Evolutionary conservation across 768 basidiomycete genomes (phyloP), one percentile per base, ranked within the genome.

Genomic region (Rubroboletus pulcherrimus): DNA sequence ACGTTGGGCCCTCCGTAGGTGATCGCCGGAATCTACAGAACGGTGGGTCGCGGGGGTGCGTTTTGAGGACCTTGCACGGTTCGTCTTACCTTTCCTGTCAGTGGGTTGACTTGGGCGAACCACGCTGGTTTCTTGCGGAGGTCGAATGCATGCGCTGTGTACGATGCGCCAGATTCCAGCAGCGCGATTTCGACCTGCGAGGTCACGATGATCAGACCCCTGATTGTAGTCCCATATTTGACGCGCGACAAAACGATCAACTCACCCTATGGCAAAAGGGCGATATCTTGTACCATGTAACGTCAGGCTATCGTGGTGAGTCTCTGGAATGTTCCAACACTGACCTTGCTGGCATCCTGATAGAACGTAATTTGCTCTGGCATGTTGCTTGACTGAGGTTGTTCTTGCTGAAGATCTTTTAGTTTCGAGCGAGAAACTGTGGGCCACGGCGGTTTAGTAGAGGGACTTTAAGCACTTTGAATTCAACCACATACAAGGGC

Each of bases 41-140:
- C 21, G 15, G 19, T 17, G n/a, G 40, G 12, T 0, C 15, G 12
- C 4, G 9, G 21, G 7, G 4, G 3, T 35, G 26, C 4, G 26
- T 29, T 29, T 11, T 6, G 43, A 39, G 10, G 15, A 19, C 8
- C 4, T 19, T 39, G 17, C 17, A 9, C 12, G 1, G 5, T 19
- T 10, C n/a, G 7, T 35, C 38, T 63, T 65, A 84, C 85, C 77
- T 85, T 87, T 69, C 80, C 80, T 2, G 59, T 61, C 0, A 78
- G 78, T 0, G 85, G 81, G 64, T 87, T 89, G 24, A 85, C 77
- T 54, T 81, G 75, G 0, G 80, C 74, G 62, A 84, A 87, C 85
- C 85, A 87, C 51, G 77, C 79, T 0, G 85, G 85, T 69, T 87
- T 89, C 71, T 83, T 82, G 59, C 58, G 50, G 15, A 87, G 68